A percentile compares a stretch with the other conserved stretches of the same genome.
Evolutionary conservation across 495 filamentous ascomycete genomes (phyloP).

Genomic region (Pseudoneurospora amorphoporcata): DNA sequence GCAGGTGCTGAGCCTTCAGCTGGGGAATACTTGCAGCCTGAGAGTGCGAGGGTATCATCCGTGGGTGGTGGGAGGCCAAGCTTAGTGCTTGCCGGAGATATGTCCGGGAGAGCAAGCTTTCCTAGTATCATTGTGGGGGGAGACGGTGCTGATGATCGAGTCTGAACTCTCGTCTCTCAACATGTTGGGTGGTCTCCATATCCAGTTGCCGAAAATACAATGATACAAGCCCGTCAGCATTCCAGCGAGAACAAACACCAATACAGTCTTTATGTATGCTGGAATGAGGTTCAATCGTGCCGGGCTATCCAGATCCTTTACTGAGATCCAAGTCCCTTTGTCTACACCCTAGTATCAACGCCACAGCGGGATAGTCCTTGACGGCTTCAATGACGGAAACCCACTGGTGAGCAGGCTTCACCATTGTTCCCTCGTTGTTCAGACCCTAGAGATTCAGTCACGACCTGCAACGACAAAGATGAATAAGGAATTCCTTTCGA

Average conservation of each 20-base stretch:
- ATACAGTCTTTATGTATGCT: neutral
- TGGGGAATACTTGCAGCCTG: neutral
- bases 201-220: neutral
- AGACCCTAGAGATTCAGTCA: neutral
- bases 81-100: neutral
- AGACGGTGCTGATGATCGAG: neutral
- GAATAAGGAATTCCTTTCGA: neutral
- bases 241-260: neutral
- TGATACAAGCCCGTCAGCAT: neutral
- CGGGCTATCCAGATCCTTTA: neutral
- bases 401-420: neutral
- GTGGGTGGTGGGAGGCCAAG: neutral
- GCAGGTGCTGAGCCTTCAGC: neutral
- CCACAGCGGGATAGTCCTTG: neutral
- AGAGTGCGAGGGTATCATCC: neutral
- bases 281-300: neutral
- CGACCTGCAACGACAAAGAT: neutral
- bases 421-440: neutral
- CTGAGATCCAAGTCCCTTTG: neutral
- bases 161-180: neutral
- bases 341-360: neutral
- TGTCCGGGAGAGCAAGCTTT: neutral
- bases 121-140: neutral
- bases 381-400: neutral
- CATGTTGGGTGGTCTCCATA: neutral